A percentile compares a stretch with the other conserved stretches of the same genome.
These are phyloP conservation scores for Claviceps africana DNA, from an alignment of 2,329 filamentous ascomycete species.

Conservation along the genomic window DNA sequence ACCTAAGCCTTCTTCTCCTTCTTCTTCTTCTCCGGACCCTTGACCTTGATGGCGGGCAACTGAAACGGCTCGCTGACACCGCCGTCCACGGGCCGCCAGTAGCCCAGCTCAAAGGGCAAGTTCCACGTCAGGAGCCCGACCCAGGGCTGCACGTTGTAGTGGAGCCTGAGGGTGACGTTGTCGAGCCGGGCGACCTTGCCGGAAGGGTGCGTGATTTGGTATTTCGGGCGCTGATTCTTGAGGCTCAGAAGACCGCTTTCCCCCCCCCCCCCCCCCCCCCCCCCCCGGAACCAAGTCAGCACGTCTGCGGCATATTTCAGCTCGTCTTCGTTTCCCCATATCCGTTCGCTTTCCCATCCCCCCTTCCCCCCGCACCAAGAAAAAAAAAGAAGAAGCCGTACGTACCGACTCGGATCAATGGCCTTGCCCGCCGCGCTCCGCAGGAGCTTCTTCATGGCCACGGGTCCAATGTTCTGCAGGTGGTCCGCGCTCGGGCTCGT, in stretches of 20 bases:
- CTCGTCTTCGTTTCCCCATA: neutral
- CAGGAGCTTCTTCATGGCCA: constrained; percentile 47
- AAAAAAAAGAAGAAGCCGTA: too few relatives aligned
- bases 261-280: too few relatives aligned
- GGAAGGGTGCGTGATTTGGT: constrained; percentile 85
- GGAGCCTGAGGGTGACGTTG: constrained; percentile 65
- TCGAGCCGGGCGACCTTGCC: constrained; percentile 60
- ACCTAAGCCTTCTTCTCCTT: constrained; percentile 5
- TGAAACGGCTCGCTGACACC: constrained; percentile 51
- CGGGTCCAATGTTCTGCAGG: constrained; percentile 45
- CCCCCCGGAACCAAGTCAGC: constrained; percentile 3
- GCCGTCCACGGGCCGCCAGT: constrained; percentile 51
- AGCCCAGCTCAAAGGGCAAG: constrained; percentile 37
- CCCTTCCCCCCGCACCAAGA: neutral
- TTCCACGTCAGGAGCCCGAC: constrained; percentile 82
- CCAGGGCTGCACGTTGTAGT: constrained; percentile 98
- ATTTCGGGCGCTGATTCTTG: constrained; percentile 81
- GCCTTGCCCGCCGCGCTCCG: constrained; percentile 45
- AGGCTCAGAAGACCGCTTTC: constrained; percentile 62
- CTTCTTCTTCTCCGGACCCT: constrained; percentile 9
- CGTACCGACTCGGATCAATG: constrained; percentile 43
- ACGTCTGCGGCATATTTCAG: neutral
- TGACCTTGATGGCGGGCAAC: constrained; percentile 52
- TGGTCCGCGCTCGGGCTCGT: constrained; percentile 54
- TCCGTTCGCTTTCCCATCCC: neutral